Conservation (phyloP, 2,329 filamentous ascomycete species). For the Fusarium lyarnte region DNA sequence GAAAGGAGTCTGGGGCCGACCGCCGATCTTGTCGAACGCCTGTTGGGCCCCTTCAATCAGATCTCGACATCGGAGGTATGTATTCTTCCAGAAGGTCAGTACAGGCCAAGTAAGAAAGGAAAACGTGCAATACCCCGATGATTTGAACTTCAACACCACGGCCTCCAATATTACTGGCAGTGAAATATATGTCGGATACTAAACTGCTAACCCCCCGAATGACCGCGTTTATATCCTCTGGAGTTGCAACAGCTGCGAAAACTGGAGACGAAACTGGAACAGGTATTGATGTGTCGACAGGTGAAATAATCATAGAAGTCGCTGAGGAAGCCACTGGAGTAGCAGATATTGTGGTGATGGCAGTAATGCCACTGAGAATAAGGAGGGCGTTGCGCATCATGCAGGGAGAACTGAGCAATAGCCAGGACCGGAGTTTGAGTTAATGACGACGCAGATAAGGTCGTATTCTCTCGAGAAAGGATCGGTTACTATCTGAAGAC, state of each 20-base stretch:
- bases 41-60: slow-evolving; percentile 11
- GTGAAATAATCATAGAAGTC: background rate
- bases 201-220: background rate
- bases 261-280: background rate
- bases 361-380: background rate
- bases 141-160: slow-evolving; percentile 4
- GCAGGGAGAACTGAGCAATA: background rate
- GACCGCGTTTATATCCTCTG: background rate
- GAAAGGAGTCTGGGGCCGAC: slow-evolving; percentile 1
- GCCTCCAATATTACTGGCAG: background rate
- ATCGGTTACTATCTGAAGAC: background rate
- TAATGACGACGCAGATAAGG: background rate
- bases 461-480: background rate
- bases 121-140: background rate
- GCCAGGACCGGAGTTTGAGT: background rate
- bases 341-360: background rate
- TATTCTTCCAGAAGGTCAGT: slow-evolving; percentile 7
- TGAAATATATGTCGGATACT: background rate
- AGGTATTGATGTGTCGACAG: background rate
- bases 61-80: slow-evolving; percentile 18
- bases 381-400: slow-evolving; percentile 5
- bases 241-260: background rate
- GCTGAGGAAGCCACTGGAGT: background rate
- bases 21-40: background rate
- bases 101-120: background rate